Base-by-base conservation (phyloP, 345 rosid species). In the Populus davidiana region DNA sequence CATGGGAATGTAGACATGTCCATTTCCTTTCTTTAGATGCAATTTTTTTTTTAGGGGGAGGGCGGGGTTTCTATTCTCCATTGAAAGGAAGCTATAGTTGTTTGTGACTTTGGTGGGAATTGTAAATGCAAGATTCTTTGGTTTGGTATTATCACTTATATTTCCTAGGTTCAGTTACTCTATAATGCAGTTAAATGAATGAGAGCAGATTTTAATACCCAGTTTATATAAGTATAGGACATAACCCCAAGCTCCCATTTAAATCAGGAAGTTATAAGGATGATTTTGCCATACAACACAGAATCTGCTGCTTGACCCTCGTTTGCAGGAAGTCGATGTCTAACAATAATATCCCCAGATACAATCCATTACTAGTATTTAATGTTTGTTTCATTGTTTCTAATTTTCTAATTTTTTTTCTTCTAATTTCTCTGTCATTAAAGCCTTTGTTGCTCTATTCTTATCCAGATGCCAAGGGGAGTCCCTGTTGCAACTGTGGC, bases 401-500 rank as follows among this genome's bases (percentile, higher is more conserved):
- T 29, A 18, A 4, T 62, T 27, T 36, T 14, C 50, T 11, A 31
- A 7, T 59, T 23, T 27, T n/a, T 12, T 31, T 31, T 3, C 3
- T 2, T 4, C 44, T 14, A 33, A 31, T 62, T 20, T 62, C 17
- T 3, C 33, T 29, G 14, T 63, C 21, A 69, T 18, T 25, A 5
- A 17, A 47, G 50, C 23, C 73, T 9, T 66, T n/a, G 27, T 23
- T 18, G 8, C 59, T 35, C 18, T 64, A n/a, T 72, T 13, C 64
- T 36, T 56, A 44, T 59, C 73, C 89, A 92, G 98, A 93, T 96
- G 99, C 97, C 94, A 3, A 89, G 95, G 75, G 98, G 98, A 64
- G 98, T 96, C 33, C 99, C 98, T 27, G 97, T 93, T 21, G 99
- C 98, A 2, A 93, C 95, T 2, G 98, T 96, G 27, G 99, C 98